phyloP scores from a whole-genome alignment of 352 stramenopile genomes.

The Globisporangium cylindrosporum region DNA sequence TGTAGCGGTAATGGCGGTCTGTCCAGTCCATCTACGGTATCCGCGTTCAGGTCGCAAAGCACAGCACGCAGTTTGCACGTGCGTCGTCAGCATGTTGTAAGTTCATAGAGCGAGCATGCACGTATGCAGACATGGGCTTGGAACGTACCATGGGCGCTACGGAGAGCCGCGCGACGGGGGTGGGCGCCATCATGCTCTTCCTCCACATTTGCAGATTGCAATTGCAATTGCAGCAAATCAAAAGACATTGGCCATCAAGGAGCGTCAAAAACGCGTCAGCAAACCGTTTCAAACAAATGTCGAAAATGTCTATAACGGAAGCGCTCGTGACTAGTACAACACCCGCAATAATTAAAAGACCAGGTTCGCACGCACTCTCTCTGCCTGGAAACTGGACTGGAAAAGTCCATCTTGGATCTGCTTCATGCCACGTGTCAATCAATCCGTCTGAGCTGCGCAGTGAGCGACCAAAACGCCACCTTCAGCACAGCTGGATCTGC shows the following conservation, averaged over 20 bases:
- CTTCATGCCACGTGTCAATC: too few species aligned
- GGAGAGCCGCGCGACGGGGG: constrained; percentile 16
- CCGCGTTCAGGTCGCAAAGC: not conserved
- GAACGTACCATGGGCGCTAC: constrained; percentile 18
- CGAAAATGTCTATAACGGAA: not conserved
- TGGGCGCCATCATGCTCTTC: constrained; percentile 11
- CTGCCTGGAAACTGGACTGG: not conserved
- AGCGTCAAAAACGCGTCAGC: not conserved
- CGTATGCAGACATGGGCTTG: not conserved
- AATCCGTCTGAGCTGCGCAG: not conserved
- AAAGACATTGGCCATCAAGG: not conserved
- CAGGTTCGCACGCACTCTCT: not conserved
- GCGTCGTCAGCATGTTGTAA: not conserved
- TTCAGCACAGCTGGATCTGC: not conserved
- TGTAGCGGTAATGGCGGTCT: constrained; percentile 93
- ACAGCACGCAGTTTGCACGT: not conserved
- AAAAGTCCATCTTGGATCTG: not conserved
- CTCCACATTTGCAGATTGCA: constrained; percentile 6
- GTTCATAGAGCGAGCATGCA: not conserved
- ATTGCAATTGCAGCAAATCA: not conserved
- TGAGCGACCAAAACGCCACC: not conserved
- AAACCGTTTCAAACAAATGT: not conserved
- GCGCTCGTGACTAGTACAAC: not conserved
- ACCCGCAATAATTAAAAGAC: not conserved
- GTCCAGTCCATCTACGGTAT: constrained; percentile 95